Evolutionary conservation across 2,329 filamentous ascomycete genomes (phyloP).

Genomic region (Capronia coronata): DNA sequence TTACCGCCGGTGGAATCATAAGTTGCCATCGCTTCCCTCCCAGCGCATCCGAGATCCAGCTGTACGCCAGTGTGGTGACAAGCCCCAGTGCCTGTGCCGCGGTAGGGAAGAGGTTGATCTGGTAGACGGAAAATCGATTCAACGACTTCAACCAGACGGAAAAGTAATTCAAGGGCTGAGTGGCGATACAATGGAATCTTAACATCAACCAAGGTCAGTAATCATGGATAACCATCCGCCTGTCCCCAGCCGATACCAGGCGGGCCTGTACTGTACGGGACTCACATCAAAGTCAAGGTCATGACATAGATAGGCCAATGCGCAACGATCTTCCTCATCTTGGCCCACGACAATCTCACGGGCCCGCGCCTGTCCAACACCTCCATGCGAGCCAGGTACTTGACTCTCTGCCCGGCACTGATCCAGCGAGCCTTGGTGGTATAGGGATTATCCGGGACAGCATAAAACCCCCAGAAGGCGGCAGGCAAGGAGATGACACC

Average conservation of each 20-base stretch:
- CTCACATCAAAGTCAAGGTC: conserved; percentile 19
- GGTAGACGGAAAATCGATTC: conserved; percentile 24
- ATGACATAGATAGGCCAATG: conserved; percentile 24
- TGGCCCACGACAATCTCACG: conserved; percentile 15
- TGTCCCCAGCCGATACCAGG: too few relatives aligned
- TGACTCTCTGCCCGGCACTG: conserved; percentile 32
- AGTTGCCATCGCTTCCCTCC: conserved; percentile 22
- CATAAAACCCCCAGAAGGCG: conserved; percentile 37
- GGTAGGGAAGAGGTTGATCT: conserved; percentile 26
- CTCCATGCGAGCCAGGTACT: conserved; percentile 42
- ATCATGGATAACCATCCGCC: too few relatives aligned
- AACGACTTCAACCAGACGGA: conserved; percentile 24
- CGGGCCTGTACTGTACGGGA: too few relatives aligned
- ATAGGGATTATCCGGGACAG: conserved; percentile 41
- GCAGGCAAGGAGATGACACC: conserved; percentile 44
- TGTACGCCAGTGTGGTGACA: conserved; percentile 23
- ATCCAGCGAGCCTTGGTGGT: conserved; percentile 29
- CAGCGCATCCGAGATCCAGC: conserved; percentile 23
- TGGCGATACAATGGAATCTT: conserved; percentile 24
- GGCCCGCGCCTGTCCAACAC: neutral
- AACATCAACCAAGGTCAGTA: too few relatives aligned
- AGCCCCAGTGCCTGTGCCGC: conserved; percentile 23
- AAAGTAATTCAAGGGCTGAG: conserved; percentile 26
- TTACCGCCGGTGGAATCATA: conserved; percentile 22
- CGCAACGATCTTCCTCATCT: conserved; percentile 21